These are phyloP conservation scores for Suillus cothurnatus DNA, from an alignment of 768 basidiomycete species.

Conservation along the genomic window DNA sequence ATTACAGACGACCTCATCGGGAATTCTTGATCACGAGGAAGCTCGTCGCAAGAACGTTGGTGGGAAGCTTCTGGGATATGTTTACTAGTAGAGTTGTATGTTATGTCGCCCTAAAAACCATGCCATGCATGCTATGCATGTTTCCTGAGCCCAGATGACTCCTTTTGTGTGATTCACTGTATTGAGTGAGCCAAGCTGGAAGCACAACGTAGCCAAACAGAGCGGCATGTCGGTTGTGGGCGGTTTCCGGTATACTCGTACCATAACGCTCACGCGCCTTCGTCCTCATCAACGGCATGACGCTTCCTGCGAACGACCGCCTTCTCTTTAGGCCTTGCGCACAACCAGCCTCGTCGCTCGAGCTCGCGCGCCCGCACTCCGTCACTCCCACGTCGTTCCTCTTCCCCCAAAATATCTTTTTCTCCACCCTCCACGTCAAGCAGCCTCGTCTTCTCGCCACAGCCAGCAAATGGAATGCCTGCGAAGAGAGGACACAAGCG, in stretches of 20 bases:
- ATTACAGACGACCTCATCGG: constrained; percentile 88
- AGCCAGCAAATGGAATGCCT: constrained; percentile 38
- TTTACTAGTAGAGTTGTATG: constrained; percentile 73
- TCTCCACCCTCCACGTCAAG: constrained; percentile 17
- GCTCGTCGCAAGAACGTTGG: constrained; percentile 98
- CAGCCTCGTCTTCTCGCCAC: constrained; percentile 16
- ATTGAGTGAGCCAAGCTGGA: background rate
- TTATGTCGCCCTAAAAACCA: constrained; percentile 22
- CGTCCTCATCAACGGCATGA: constrained; percentile 19
- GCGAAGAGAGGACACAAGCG: constrained; percentile 33
- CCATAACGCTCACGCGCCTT: background rate
- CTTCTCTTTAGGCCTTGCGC: constrained; percentile 37
- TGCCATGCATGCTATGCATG: constrained; percentile 10
- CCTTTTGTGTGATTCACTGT: constrained; percentile 7
- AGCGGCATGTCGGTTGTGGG: background rate
- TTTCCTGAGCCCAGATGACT: constrained; percentile 12
- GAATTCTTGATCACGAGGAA: constrained; percentile 99
- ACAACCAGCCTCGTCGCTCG: constrained; percentile 35
- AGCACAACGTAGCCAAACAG: constrained; percentile 3
- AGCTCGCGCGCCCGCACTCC: constrained; percentile 26
- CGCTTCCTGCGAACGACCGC: constrained; percentile 39
- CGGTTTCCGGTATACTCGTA: background rate
- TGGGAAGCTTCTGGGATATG: constrained; percentile 92
- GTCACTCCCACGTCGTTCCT: constrained; percentile 41
- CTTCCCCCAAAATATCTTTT: constrained; percentile 51